Base-by-base conservation (phyloP, 2,329 filamentous ascomycete species). In the Lasiodiplodia sp. region DNA sequence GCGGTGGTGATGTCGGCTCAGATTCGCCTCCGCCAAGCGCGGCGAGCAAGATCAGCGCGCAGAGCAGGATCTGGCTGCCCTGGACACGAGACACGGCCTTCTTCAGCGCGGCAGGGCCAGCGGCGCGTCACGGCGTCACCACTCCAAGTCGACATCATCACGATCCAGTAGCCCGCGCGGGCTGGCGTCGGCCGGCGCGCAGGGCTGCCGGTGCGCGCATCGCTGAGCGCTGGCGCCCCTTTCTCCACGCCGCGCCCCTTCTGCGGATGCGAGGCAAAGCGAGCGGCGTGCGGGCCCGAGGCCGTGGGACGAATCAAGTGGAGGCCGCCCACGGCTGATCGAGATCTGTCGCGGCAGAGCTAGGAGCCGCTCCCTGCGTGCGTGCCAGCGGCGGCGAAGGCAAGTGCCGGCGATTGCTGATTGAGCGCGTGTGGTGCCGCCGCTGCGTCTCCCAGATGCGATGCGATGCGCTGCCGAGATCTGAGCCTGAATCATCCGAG, bases 331-430 rank as follows among this genome's bases (percentile, higher is more conserved):
- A 49, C 52, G 64, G 52, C 62, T 23, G 64, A 66, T 66, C 64
- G 49, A 53, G 64, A 66, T 66, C 64, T 66, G 62, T 63, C 58
- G 62, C 64, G 52, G 52, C 64, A 66, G 52, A 56, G 52, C 64
- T 66, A 66, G 51, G 23, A 55, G 51, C 51, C 52, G 51, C 64
- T 66, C 64, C 64, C 64, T 66, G 64, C 64, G 52, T 49, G 64
- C 38, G 31, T 57, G 52, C 64, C 52, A 57, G 51, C 52, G 49
- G 44, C 44, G 44, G 60, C 60, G 21, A 34, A 63, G 58, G 58
- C 58, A 63, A 63, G 58, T 63, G 58, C 58, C 58, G 58, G 55
- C 55, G 53, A 60, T 21, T 47, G 37, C 57, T 47, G 57, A 23
- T 38, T 60, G 57, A 47, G 57, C 25, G 44, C 44, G 44, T n/a